Evolutionary conservation across 2,329 filamentous ascomycete genomes (phyloP), one percentile per base, ranked within the genome.

Genomic region (Phyllosticta ampelicida): DNA sequence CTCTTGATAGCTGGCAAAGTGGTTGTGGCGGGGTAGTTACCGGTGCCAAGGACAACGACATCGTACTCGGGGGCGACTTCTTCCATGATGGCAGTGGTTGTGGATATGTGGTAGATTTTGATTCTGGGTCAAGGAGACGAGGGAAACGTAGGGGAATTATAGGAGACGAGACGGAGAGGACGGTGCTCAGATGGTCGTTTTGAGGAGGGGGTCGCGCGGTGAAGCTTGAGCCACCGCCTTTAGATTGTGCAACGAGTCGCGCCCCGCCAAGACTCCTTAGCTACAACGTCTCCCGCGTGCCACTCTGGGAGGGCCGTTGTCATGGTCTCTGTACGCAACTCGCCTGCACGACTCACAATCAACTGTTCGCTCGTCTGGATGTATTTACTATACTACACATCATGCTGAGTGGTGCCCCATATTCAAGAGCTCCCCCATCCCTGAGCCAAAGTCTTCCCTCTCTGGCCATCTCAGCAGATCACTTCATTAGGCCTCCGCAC

Each of bases 61-160:
- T 99, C 94, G 83, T 99, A 99, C 77, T 96, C 91, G 73, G 90
- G 89, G 66, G 91, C 90, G 73, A 99, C 96, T 77, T 97, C 94
- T 73, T 97, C 94, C 94, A 97, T 97, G 77, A 63, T 82, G 76
- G 36, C 48, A 21, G 51, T 19, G 48, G 53, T 52, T 53, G 58
- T 52, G 53, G 49, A 48, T 16, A 19, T 48, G 56, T 30, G 48
- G 28, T 51, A n/a, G 36, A 44, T 8, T 44, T n/a, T 16, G 36
- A 1, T n/a, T 44, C 36, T 44, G 36, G 36, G 3, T n/a, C 36
- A 26, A 55, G 36, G 30, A 30, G 54, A 59, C 30, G 57, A 55
- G 57, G 48, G 30, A 36, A 50, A 3, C 50, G 49, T 48, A 30
- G 54, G 53, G 36, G 54, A 58, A 52, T 53, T 58, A 58, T 58